Evolutionary conservation across 192 early-diverging fungal genomes (phyloP), one percentile per base, ranked within the genome.

Genomic region (Entomortierella beljakovae): DNA sequence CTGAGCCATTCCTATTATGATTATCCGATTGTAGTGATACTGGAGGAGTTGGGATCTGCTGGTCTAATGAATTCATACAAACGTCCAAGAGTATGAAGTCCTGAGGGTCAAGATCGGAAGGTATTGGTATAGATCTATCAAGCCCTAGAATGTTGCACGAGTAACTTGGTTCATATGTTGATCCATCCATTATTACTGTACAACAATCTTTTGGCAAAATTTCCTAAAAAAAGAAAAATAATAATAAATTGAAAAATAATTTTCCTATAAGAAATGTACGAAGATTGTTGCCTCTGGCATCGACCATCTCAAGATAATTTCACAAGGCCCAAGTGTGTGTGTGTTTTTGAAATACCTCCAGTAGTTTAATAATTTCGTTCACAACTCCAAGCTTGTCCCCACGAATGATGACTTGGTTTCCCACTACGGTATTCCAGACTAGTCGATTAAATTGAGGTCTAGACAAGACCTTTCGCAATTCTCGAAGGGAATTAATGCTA

Each of bases 391-490:
- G 28, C 18, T 79, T 62, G 38, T 70, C 61, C 11, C 75, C 75
- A 3, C 75, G 75, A 15, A 77, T 48, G 26, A 77, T 68, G 51
- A 77, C 73, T 52, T 77, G 73, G 11, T 77, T 77, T 2, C 73
- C 73, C 1, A 77, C 73, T 23, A 68, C 42, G 26, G 43, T 63
- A 61, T 77, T 77, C 73, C 73, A 77, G 22, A 77, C 53, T 6
- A 77, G 60, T 22, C 63, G 57, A 38, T 77, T 61, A 34, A 79
- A 79, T 46, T 43, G 68, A 18, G 59, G 61, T 32, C 22, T 46
- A 10, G 67, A 66, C 3, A 79, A 51, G 16, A 62, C 66, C 16
- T 57, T 66, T 8, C 75, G 54, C 22, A 79, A 26, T 42, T 79
- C 75, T 32, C 75, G 49, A 8, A 79, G 50, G 6, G 75, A 70